A percentile compares a stretch with the other conserved stretches of the same genome.
Conservation (phyloP, 805 yeast species). For the Ogataea dorogensis region DNA sequence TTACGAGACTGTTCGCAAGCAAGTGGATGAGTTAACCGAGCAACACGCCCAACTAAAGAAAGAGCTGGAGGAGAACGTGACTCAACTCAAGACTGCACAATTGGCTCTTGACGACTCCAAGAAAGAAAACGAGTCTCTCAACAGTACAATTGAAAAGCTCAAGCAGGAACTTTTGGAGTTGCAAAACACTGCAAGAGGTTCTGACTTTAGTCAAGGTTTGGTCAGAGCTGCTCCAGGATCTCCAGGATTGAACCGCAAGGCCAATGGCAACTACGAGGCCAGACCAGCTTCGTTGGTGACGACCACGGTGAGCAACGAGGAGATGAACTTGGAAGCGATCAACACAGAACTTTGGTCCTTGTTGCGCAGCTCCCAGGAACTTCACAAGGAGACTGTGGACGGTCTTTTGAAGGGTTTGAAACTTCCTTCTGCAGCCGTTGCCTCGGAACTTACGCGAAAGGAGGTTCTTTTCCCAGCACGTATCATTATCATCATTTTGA, state of each 20-base stretch:
- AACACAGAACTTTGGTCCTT: slow-evolving; percentile 72
- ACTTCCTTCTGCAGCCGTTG: slow-evolving; percentile 83
- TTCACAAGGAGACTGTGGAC: slow-evolving; percentile 82
- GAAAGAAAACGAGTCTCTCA: slow-evolving; percentile 64
- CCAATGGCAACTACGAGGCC: slow-evolving; percentile 41
- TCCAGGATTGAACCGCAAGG: slow-evolving; percentile 18
- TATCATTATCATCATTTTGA: slow-evolving; percentile 83
- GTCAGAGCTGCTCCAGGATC: slow-evolving; percentile 29
- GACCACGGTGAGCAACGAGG: slow-evolving; percentile 44
- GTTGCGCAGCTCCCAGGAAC: slow-evolving; percentile 64
- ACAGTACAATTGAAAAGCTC: slow-evolving; percentile 56
- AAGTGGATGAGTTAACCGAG: slow-evolving; percentile 57
- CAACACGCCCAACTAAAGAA: slow-evolving; percentile 62
- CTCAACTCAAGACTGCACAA: slow-evolving; percentile 60
- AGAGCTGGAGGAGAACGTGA: slow-evolving; percentile 60
- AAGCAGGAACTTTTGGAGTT: slow-evolving; percentile 39
- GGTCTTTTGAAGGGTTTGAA: slow-evolving; percentile 82
- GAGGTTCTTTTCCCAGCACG: slow-evolving; percentile 96
- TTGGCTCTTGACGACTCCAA: slow-evolving; percentile 56
- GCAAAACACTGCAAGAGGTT: slow-evolving; percentile 28
- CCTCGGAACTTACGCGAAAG: slow-evolving; percentile 77
- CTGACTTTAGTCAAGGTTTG: slow-evolving; percentile 16
- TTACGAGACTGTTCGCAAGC: slow-evolving; percentile 54
- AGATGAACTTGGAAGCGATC: slow-evolving; percentile 60
- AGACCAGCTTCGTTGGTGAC: slow-evolving; percentile 66